Evolutionary conservation across 768 basidiomycete genomes (phyloP), one percentile per base, ranked within the genome.

Genomic region (Boletellus ananas): DNA sequence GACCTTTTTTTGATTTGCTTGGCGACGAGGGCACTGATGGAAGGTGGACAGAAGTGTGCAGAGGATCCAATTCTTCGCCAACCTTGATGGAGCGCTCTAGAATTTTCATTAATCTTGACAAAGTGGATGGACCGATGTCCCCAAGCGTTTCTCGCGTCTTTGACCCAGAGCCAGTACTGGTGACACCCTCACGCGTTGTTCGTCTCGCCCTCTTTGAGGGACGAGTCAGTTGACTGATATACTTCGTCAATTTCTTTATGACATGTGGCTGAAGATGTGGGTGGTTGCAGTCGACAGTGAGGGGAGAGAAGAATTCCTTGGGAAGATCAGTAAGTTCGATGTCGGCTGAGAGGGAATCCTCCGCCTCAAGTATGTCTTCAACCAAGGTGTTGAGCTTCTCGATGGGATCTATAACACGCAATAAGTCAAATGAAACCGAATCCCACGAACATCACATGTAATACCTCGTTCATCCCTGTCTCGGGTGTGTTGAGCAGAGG

Each of bases 361-460:
- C 84, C 0, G 87, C 83, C 54, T 88, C 85, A 49, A 95, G 88
- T 14, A 96, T 78, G 47, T 95, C 92, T 55, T 93, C 90, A 1
- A 95, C 72, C 16, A 91, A 70, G 3, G 82, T 80, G 0, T 72
- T 74, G 10, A 98, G 74, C 64, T 89, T 94, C 60, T 94, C 87
- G 4, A 88, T 66, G 0, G 87, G 85, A 2, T 69, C 87, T 85
- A 31, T 20, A 23, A 50, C 38, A 18, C 44, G 18, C 7, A 34
- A 5, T 14, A 35, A 33, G 51, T 56, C 48, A 46, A 25, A 45
- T 20, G 45, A n/a, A 2, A 1, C 8, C 3, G 21, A 18, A 27
- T 9, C 3, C 18, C 14, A 21, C 29, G 21, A 40, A 46, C 23
- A 34, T 31, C 13, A 39, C 4, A 25, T 34, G 10, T 29, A 11